Evolutionary conservation across 495 filamentous ascomycete species (phyloP).

Genomic region (Xylaria castorea): DNA sequence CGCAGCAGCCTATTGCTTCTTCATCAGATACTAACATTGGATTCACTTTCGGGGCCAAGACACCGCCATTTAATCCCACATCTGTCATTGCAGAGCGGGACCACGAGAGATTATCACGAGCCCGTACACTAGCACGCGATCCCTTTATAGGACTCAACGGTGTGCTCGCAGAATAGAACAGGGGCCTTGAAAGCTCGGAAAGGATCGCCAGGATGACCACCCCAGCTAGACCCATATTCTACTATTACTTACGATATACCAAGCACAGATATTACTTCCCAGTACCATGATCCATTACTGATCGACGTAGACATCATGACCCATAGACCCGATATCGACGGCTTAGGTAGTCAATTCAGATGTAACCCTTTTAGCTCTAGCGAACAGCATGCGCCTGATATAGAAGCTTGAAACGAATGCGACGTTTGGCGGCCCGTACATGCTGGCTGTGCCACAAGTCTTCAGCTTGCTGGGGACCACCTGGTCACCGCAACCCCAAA

Average conservation of each 20-base stretch:
- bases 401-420: conserved; percentile 24
- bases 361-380: conserved; percentile 11
- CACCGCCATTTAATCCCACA: not conserved
- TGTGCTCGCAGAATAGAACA: conserved; percentile 6
- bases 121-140: not conserved
- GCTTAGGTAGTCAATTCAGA: conserved; percentile 5
- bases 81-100: conserved; percentile 2
- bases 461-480: conserved; percentile 13
- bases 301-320: conserved; percentile 15
- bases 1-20: not conserved
- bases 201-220: conserved; percentile 22
- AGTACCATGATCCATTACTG: conserved; percentile 1
- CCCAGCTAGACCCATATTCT: conserved; percentile 16
- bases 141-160: not conserved
- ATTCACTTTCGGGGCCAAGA: not conserved
- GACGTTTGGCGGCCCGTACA: conserved; percentile 15
- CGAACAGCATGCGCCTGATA: conserved; percentile 7
- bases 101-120: not conserved
- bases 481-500: not conserved
- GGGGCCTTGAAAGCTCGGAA: conserved; percentile 18
- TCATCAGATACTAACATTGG: not conserved
- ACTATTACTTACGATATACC: conserved; percentile 1
- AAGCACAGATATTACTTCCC: not conserved
- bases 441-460: conserved; percentile 16
- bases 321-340: not conserved